Conservation (phyloP, 2,329 filamentous ascomycete species). For the Furcasterigmium sp. region DNA sequence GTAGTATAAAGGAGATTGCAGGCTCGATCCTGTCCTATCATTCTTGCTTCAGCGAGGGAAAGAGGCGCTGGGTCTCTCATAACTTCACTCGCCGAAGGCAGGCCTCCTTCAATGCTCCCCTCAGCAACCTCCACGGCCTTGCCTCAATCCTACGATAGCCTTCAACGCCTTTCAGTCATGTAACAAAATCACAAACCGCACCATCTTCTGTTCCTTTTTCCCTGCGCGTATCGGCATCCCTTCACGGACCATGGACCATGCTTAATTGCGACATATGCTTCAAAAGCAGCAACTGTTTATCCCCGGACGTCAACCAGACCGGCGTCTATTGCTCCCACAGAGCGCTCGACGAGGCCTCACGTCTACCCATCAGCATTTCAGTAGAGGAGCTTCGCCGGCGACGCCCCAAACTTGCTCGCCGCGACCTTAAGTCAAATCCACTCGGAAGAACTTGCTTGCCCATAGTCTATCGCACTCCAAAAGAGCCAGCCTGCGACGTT, state of each 20-base stretch:
- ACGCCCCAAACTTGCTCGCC: too few relatives aligned
- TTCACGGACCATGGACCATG: constrained; percentile 37
- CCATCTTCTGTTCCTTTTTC: constrained; percentile 15
- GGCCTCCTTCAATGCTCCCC: too few relatives aligned
- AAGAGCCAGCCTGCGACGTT: too few relatives aligned
- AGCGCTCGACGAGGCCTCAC: constrained; percentile 24
- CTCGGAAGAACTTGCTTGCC: too few relatives aligned
- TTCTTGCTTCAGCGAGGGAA: too few relatives aligned
- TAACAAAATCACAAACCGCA: not conserved
- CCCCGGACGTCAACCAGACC: constrained; percentile 5
- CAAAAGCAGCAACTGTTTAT: constrained; percentile 9
- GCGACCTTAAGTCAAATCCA: too few relatives aligned
- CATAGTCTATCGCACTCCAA: too few relatives aligned
- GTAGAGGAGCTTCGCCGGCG: constrained; percentile 23
- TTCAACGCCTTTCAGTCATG: constrained; percentile 2
- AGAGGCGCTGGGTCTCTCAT: too few relatives aligned
- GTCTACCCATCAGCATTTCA: constrained; percentile 22
- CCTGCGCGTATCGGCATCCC: constrained; percentile 18
- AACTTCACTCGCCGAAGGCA: too few relatives aligned
- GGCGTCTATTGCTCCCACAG: constrained; percentile 16
- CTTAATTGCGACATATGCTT: constrained; percentile 36
- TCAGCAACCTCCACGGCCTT: not conserved
- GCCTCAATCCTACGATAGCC: constrained; percentile 1
- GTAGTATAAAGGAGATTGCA: constrained; percentile 13
- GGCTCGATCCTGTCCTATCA: too few relatives aligned